Conservation (phyloP, 345 rosid genomes). For the Populus tremula region DNA sequence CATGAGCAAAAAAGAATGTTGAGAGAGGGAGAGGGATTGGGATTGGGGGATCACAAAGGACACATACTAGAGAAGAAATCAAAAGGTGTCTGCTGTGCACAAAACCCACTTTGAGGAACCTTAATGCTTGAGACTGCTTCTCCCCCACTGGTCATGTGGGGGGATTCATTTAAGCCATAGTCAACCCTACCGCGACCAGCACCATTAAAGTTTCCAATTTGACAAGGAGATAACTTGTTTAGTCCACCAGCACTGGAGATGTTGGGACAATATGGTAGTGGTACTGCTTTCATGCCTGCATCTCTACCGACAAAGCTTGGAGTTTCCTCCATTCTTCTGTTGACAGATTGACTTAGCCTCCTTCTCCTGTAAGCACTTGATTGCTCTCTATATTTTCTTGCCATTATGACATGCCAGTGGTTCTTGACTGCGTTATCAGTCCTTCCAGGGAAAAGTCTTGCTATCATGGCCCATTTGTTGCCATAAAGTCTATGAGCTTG, state of each 20-base stretch:
- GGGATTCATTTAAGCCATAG: constrained; percentile 20
- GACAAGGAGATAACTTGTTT: constrained; percentile 13
- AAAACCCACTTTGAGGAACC: constrained; percentile 20
- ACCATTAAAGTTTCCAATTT: constrained; percentile 30
- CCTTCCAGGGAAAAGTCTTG: constrained; percentile 92
- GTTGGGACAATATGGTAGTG: constrained; percentile 22
- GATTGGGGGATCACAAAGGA: not conserved
- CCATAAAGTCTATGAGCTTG: constrained; percentile 93
- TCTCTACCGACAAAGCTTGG: constrained; percentile 29
- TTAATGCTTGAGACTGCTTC: constrained; percentile 22
- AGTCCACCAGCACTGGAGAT: constrained; percentile 17
- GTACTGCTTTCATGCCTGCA: constrained; percentile 17
- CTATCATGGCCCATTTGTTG: constrained; percentile 99
- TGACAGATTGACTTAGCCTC: constrained; percentile 46
- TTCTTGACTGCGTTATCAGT: constrained; percentile 99
- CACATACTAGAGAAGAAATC: constrained; percentile 36
- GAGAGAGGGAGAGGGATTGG: not conserved
- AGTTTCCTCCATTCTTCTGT: constrained; percentile 31
- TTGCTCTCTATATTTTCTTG: constrained; percentile 89
- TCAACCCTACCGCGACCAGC: constrained; percentile 20
- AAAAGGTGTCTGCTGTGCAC: constrained; percentile 33
- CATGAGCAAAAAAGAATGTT: not conserved
- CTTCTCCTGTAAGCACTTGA: constrained; percentile 72
- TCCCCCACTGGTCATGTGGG: constrained; percentile 21
- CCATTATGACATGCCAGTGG: constrained; percentile 99